phyloP scores from a whole-genome alignment of 345 rosid species.

The Salix caprea region DNA sequence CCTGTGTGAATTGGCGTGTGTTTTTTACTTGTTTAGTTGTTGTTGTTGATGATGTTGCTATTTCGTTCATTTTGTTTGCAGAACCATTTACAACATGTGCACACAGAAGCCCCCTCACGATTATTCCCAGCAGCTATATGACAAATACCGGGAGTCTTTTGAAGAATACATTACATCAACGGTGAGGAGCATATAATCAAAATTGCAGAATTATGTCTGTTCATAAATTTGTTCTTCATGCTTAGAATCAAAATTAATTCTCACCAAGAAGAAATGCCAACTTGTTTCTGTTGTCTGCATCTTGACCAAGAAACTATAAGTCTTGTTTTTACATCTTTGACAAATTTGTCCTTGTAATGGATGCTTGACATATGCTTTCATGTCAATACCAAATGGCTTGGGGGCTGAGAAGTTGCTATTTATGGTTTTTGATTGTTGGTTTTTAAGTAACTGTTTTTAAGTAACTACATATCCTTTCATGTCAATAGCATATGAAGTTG shows the following conservation, averaged over 20 bases:
- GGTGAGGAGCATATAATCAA: slow-evolving; percentile 13
- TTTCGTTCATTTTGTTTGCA: slow-evolving; percentile 1
- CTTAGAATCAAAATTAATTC: background rate
- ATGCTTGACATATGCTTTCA: background rate
- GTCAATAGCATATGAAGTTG: too few species aligned
- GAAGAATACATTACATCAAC: slow-evolving; percentile 22
- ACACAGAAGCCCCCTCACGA: slow-evolving; percentile 34
- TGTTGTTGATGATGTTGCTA: background rate
- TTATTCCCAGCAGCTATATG: slow-evolving; percentile 33
- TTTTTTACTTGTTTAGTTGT: background rate
- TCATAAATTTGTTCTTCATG: background rate
- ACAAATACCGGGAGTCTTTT: slow-evolving; percentile 28
- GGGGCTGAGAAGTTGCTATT: background rate
- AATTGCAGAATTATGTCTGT: background rate
- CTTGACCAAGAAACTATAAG: background rate
- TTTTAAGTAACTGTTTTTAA: background rate
- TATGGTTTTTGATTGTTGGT: background rate
- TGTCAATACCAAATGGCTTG: background rate
- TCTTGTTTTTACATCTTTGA: background rate
- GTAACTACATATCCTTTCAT: too few species aligned
- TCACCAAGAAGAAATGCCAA: background rate
- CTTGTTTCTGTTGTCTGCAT: background rate
- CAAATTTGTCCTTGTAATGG: background rate
- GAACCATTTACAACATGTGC: slow-evolving; percentile 41
- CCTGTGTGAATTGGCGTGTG: too few species aligned